phyloP scores from a whole-genome alignment of 78 protist species.

The Dictyostelium citrinum region DNA sequence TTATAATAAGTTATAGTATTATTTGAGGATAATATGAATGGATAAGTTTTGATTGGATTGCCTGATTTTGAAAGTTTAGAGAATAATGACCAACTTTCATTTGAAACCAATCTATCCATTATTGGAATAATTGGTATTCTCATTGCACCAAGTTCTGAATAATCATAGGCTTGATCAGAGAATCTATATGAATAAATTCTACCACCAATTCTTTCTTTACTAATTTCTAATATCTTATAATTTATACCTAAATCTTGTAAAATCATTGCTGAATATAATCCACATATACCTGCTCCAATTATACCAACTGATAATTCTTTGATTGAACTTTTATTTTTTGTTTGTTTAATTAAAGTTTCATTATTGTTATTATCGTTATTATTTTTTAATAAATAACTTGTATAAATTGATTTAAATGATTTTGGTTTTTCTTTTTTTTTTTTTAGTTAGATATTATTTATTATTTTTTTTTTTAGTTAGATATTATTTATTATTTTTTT shows the following conservation, averaged over 20 bases:
- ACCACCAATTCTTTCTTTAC: conserved; percentile 28
- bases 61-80: neutral
- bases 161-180: neutral
- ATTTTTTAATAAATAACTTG: neutral
- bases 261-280: conserved; percentile 17
- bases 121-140: neutral
- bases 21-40: neutral
- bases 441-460: no score
- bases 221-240: conserved; percentile 8
- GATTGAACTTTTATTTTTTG: neutral
- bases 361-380: neutral
- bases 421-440: neutral
- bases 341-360: neutral
- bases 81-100: neutral
- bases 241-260: conserved; percentile 24
- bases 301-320: conserved; percentile 7
- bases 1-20: conserved; percentile 3
- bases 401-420: neutral
- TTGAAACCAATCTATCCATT: conserved; percentile 16
- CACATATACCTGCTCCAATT: conserved; percentile 24
- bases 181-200: neutral
- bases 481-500: no score
- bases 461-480: no score
- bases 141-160: conserved; percentile 48
- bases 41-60: neutral